Evolutionary conservation across 768 basidiomycete species (phyloP), one percentile per base, ranked within the genome.

Genomic region (Cystofilobasidium macerans): DNA sequence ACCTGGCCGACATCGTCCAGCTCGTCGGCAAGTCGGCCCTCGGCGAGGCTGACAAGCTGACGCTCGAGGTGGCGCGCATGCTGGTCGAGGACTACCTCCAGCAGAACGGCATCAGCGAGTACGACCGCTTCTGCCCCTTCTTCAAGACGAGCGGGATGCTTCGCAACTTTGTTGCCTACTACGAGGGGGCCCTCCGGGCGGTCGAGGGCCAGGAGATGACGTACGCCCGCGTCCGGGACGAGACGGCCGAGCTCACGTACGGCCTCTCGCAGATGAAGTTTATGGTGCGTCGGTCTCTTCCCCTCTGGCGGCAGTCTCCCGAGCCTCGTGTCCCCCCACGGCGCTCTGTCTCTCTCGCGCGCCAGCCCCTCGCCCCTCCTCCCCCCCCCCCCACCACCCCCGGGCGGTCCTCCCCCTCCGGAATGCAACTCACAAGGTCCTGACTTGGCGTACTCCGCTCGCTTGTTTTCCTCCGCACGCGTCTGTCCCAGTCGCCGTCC

Each of bases 181-280:
- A 68, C 67, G 58, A 97, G 75, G 80, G 82, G n/a, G 90, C 94
- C 11, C 80, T 87, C 73, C 86, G 83, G 73, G 87, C 89, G 26
- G 89, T 95, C 58, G 82, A 85, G 32, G 84, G 87, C 71, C 85
- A 86, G 60, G 88, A 91, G 71, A 69, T 75, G 69, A 76, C 76
- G 12, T 77, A 71, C 65, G 78, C 84, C 38, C 85, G 84, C 80
- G 86, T 98, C 76, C 88, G 88, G 74, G 93, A 97, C 70, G 80
- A 85, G 18, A 83, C 89, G 5, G 78, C 82, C 59, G 95, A 99
- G 72, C 77, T 95, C 68, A 88, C 92, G 83, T 98, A 86, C 81
- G 90, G 92, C 77, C 84, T 99, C n/a, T 94, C 91, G 54, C 93
- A 98, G 77, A 93, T 94, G 91, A 98, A 97, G 76, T 97, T 95